Base-by-base conservation (phyloP, 495 filamentous ascomycete species). In the Symbiotaphrina buchneri region DNA sequence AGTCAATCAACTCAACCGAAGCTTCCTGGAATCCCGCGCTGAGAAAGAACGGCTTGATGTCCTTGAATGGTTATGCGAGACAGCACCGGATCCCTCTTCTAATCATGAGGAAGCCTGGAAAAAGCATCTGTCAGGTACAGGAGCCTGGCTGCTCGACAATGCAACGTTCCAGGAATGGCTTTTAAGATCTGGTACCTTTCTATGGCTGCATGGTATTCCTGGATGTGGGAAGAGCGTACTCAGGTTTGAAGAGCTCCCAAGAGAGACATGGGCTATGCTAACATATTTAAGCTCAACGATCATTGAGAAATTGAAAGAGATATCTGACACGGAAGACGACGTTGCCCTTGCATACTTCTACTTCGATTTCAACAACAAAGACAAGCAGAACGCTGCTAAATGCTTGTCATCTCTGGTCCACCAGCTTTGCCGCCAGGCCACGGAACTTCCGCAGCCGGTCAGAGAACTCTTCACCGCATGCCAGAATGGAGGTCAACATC, bases 281-380 rank as follows among this genome's bases (percentile, higher is more conserved):
- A 16, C 5, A 15, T 18, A 30, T 13, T 25, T 8, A 11, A 34
- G 32, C 22, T 34, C 32, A 17, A 34, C 32, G 4, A 32, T 34
- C 17, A 15, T 34, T 5, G 32, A 34, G 20, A 4, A 34, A 6
- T 8, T 34, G n/a, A 26, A 10, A 2, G 5, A 2, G 3, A 10
- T 17, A 7, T 28, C 22, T 23, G 5, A 33, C 17, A 3, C 4
- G 27, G 32, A 24, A 13, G 21, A 32, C 42, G 18, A 23, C 19
- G 10, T 33, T 6, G 17, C 35, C 10, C 20, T 45, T 3, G 28
- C 35, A n/a, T 52, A 44, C 30, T 58, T 48, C 21, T 47, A 50
- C 34, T 55, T 54, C 27, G 43, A 51, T 26, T 51, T 49, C 27
- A 44, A 39, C 16, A 38, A 52, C 26, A 17, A 19, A 21, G 39